A percentile compares a stretch with the other conserved stretches of the same genome.
Conservation (phyloP, 108 stramenopile genomes). For the Cylindrotheca fusiformis region DNA sequence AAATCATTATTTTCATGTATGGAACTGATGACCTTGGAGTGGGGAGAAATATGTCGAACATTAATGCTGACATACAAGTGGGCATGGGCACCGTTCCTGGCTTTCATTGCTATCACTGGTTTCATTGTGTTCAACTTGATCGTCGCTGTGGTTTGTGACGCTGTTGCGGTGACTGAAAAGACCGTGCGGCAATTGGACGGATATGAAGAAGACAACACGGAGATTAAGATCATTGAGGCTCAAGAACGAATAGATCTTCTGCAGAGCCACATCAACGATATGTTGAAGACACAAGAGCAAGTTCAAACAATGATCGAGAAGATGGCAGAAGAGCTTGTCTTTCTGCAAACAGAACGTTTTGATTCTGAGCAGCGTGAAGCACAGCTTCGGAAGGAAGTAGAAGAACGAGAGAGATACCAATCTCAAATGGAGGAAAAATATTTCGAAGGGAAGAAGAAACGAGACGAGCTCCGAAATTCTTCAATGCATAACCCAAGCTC, state of each 20-base stretch:
- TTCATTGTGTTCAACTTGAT: conserved; percentile 79
- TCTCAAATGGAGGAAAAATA: conserved; percentile 10
- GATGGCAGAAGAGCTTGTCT: conserved; percentile 28
- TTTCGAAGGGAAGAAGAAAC: conserved; percentile 3
- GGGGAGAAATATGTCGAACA: conserved; percentile 40
- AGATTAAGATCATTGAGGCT: conserved; percentile 26
- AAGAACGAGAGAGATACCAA: conserved; percentile 16
- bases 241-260: conserved; percentile 33
- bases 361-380: conserved; percentile 22
- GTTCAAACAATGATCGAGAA: conserved; percentile 37
- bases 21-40: conserved; percentile 76
- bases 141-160: conserved; percentile 77
- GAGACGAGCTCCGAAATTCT: background rate
- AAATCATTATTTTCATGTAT: conserved; percentile 59
- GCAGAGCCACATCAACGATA: conserved; percentile 22
- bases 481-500: background rate
- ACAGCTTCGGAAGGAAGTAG: conserved; percentile 19
- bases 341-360: conserved; percentile 33
- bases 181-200: conserved; percentile 30
- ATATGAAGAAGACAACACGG: conserved; percentile 14
- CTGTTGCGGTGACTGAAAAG: conserved; percentile 41
- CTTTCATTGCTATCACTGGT: conserved; percentile 54
- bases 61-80: conserved; percentile 31
- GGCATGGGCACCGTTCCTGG: conserved; percentile 50
- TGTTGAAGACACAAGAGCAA: conserved; percentile 34